Evolutionary conservation across 78 protist genomes (phyloP), one percentile per base, ranked within the genome.

Genomic region (Salpingoeca rosetta): DNA sequence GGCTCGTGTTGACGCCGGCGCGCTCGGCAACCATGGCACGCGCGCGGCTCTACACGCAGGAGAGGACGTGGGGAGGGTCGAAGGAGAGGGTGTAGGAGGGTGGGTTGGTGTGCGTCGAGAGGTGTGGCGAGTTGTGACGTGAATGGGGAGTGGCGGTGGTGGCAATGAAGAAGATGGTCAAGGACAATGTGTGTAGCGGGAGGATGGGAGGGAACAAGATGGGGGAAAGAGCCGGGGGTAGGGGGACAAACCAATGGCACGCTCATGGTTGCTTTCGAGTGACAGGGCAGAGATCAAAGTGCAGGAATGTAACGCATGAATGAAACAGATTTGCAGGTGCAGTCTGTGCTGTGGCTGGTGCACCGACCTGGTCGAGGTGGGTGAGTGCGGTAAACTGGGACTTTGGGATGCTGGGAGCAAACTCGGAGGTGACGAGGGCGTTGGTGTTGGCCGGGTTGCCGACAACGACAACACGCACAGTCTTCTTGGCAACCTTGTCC

Each of bases 361-460:
- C 65, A 51, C 65, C 17, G 17, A 51, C 65, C 65, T 22, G 96
- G 88, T 97, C 99, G 38, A 97, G 94, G 44, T 97, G 88, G 1
- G 98, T 94, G 42, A 97, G 92, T 25, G 97, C 94, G 1, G 97
- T 75, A 88, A 97, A 89, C 87, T 94, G 92, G 81, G 84, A 65
- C n/a, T 42, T 0, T 36, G 99, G 98, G 51, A 96, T 44, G 56
- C n/a, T 35, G n/a, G 94, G 82, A 3, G 97, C 97, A 38, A 75
- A n/a, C 12, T 80, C 41, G 17, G 79, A 0, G n/a, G 91, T 82
- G 72, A 94, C 90, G 38, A 92, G 78, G 1, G 94, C 93, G 81
- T 96, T 97, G 76, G 99, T 96, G 88, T 97, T 97, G 76, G 98
- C 97, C 35, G 99, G 99, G 86, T 97, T 97, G 74, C 98, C 99